Conservation (phyloP, 78 protist species). For the Dictyostelium capitatum region DNA sequence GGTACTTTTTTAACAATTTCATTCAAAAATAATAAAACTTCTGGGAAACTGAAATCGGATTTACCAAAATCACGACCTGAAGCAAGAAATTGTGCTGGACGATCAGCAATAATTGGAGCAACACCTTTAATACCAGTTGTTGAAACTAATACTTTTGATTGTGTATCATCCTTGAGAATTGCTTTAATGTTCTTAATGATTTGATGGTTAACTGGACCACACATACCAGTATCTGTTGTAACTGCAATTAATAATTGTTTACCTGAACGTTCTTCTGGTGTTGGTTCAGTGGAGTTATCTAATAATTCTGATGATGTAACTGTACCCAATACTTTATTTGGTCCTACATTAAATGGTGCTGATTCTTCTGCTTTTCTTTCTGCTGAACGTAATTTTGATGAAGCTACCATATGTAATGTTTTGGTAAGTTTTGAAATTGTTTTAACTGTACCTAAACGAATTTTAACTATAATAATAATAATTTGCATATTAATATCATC, state of each 20-base stretch:
- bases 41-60: slow-evolving; percentile 66
- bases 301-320: slow-evolving; percentile 1
- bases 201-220: slow-evolving; percentile 81
- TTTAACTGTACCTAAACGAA: slow-evolving; percentile 79
- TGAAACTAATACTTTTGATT: neutral
- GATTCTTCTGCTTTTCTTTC: slow-evolving; percentile 74
- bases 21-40: slow-evolving; percentile 25
- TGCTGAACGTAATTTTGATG: slow-evolving; percentile 80
- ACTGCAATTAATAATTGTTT: slow-evolving; percentile 63
- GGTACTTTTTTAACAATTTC: slow-evolving; percentile 34
- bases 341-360: slow-evolving; percentile 41
- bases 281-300: neutral
- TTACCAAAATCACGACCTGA: slow-evolving; percentile 72
- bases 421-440: slow-evolving; percentile 79
- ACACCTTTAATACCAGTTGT: slow-evolving; percentile 69
- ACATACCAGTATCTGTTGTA: slow-evolving; percentile 86
- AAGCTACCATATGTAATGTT: slow-evolving; percentile 85
- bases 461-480: slow-evolving; percentile 30
- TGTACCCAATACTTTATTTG: slow-evolving; percentile 17
- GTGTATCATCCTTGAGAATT: slow-evolving; percentile 10
- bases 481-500: too few species aligned
- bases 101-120: slow-evolving; percentile 31
- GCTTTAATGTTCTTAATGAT: slow-evolving; percentile 60
- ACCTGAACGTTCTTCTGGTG: slow-evolving; percentile 46
- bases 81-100: neutral